Conservation (phyloP, 352 stramenopile genomes). For the Globisporangium uncinulatum region DNA sequence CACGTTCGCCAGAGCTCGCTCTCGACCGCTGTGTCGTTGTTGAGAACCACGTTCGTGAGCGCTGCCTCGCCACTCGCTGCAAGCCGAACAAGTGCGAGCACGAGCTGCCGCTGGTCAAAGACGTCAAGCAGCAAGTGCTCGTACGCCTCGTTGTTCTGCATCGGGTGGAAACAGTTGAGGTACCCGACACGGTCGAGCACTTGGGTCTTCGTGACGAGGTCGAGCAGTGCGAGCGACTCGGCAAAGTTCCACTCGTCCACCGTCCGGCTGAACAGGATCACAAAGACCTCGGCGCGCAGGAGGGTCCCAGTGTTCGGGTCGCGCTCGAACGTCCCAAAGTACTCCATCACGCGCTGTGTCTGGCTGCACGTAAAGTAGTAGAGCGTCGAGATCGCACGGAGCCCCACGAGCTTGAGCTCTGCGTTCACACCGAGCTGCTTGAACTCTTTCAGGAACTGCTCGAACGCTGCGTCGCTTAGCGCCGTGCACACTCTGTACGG, state of each 20-base stretch:
- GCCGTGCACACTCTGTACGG: conserved; percentile 54
- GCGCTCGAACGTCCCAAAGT: conserved; percentile 71
- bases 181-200: conserved; percentile 56
- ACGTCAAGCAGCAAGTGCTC: conserved; percentile 33
- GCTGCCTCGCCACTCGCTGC: conserved; percentile 36
- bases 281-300: conserved; percentile 61
- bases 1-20: conserved; percentile 53
- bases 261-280: conserved; percentile 61
- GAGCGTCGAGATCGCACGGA: conserved; percentile 59
- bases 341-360: conserved; percentile 67
- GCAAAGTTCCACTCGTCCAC: conserved; percentile 67
- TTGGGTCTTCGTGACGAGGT: conserved; percentile 58
- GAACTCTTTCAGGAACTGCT: conserved; percentile 76
- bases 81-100: conserved; percentile 50
- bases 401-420: conserved; percentile 62
- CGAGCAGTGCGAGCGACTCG: conserved; percentile 59
- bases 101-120: conserved; percentile 55
- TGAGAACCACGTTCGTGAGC: conserved; percentile 40
- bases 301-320: conserved; percentile 42
- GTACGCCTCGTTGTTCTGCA: conserved; percentile 52
- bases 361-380: conserved; percentile 76
- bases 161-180: conserved; percentile 57
- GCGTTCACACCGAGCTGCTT: conserved; percentile 54
- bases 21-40: conserved; percentile 28
- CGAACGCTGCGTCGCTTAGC: conserved; percentile 56